Percentiles rank a stretch among this genome's conserved stretches.
phyloP scores from a whole-genome alignment of 305 asterid genomes.

The Solanum aculeatissimum region DNA sequence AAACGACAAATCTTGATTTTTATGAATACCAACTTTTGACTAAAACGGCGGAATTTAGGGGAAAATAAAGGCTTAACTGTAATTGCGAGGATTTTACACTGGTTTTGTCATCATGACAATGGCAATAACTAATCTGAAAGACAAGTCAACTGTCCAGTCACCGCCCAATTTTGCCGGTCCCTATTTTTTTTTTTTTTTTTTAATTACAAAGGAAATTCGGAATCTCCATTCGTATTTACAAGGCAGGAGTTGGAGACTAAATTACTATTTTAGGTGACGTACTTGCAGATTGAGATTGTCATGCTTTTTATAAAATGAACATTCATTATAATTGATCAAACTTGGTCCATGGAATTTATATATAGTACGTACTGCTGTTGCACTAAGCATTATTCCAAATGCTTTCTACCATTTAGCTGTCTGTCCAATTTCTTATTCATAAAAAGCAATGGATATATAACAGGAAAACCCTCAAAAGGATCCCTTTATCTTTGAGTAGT shows the following conservation, averaged over 20 bases:
- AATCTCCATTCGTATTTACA: background rate
- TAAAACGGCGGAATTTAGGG: background rate
- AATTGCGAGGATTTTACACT: background rate
- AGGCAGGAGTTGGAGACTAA: background rate
- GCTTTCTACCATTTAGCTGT: background rate
- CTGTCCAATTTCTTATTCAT: background rate
- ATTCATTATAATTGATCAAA: background rate
- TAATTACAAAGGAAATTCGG: background rate
- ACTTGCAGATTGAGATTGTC: background rate
- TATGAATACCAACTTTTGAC: background rate
- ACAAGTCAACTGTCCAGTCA: background rate
- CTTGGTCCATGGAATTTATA: background rate
- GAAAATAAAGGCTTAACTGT: background rate
- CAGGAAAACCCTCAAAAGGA: background rate
- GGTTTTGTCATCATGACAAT: background rate
- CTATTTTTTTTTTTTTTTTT: background rate
- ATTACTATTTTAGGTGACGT: background rate
- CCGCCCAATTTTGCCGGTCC: background rate
- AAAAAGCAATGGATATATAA: background rate
- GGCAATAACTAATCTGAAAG: background rate
- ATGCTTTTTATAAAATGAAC: background rate
- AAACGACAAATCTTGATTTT: background rate
- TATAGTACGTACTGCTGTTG: background rate
- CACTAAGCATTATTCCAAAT: background rate
- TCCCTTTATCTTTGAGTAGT: background rate